Conservation (phyloP, 2,329 filamentous ascomycete species). For the Cucurbitaria berberidis region DNA sequence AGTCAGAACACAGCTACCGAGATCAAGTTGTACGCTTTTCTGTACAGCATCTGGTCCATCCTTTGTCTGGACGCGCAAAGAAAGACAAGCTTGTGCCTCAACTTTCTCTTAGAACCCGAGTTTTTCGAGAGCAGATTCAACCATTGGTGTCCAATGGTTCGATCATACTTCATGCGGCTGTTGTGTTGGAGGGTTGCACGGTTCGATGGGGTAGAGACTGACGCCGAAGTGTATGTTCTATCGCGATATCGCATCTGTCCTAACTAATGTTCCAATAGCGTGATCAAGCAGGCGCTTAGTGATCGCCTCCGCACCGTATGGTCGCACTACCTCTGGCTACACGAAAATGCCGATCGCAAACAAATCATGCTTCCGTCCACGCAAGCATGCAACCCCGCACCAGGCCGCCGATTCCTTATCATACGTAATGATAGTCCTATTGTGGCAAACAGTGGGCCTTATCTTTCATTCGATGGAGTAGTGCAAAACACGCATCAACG, state of each 20-base stretch:
- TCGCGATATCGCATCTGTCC: neutral
- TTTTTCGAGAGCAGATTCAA: conserved; percentile 85
- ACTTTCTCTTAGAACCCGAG: conserved; percentile 75
- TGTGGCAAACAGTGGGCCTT: conserved; percentile 59
- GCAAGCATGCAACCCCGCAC: conserved; percentile 81
- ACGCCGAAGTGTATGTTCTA: conserved; percentile 69
- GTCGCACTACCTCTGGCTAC: conserved; percentile 79
- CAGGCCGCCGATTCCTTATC: conserved; percentile 85
- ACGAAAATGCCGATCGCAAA: conserved; percentile 67
- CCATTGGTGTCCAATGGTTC: conserved; percentile 95
- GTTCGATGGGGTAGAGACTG: conserved; percentile 69
- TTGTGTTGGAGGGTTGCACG: conserved; percentile 88
- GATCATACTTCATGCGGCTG: conserved; percentile 89
- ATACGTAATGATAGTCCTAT: conserved; percentile 77
- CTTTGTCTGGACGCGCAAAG: conserved; percentile 69
- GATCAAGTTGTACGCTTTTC: conserved; percentile 79
- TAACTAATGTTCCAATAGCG: conserved; percentile 53
- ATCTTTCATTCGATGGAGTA: conserved; percentile 69
- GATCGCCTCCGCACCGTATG: conserved; percentile 74
- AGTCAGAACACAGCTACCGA: conserved; percentile 91
- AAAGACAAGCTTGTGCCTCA: conserved; percentile 73
- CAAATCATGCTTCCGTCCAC: conserved; percentile 70
- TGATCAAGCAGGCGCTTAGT: conserved; percentile 72
- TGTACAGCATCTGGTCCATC: conserved; percentile 81
- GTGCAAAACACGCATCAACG: conserved; percentile 49